Base-by-base conservation (phyloP, 129 eudicot genomes). In the Logfia minima region DNA sequence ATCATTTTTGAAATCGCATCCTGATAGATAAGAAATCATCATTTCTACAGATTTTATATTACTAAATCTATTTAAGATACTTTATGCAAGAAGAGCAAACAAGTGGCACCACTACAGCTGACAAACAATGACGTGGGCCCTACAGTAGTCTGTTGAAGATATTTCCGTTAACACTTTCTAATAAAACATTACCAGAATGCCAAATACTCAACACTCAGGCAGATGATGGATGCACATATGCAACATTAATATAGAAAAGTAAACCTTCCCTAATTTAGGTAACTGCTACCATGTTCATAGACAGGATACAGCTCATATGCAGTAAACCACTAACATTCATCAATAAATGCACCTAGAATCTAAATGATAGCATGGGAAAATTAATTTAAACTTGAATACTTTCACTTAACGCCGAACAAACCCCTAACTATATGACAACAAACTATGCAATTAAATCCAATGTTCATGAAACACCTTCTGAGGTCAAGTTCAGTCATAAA, bases 191-290 rank as follows among this genome's bases (percentile, higher is more conserved):
- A 66, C 67, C 39, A 51, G 35, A 34, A 66, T 14, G 9, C 41
- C 74, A 67, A 66, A 77, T 22, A 19, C 78, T 48, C 39, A 53
- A 32, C 66, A 67, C 24, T 52, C 55, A 76, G 18, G 56, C 58
- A 45, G 56, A 53, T 77, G 17, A 66, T 34, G 39, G 10, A 35
- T 28, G 55, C 16, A 68, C 53, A 67, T 52, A 58, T 58, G 23
- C 26, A 58, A 58, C 26, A n/a, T 22, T n/a, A 58, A 2, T 8
- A n/a, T 1, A 58, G 26, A 6, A n/a, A 56, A 56, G 1, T 6
- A 56, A 56, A 19, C 22, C 62, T 56, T 56, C 24, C 24, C n/a
- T 48, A 48, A 56, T 7, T 56, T 17, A 56, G 10, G 10, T 26
- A 19, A 56, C 23, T 56, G 22, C 26, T 19, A n/a, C 62, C 62